A percentile compares a stretch with the other conserved stretches of the same genome.
Evolutionary conservation across 1,284 basidiomycete genomes (phyloP).

Genomic region (Puccinia triticina): DNA sequence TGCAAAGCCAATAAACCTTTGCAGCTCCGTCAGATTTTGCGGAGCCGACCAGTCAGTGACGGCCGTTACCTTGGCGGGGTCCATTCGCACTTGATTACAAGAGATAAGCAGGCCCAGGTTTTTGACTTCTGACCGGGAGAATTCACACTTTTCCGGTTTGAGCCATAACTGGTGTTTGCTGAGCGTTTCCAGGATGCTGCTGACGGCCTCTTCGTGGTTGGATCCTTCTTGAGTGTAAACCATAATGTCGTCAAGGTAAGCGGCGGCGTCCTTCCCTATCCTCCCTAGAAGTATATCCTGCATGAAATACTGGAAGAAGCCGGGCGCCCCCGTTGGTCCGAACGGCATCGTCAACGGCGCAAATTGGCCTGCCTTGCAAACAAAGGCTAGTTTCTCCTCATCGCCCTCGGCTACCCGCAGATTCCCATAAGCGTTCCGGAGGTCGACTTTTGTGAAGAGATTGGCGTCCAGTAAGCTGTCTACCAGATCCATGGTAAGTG

Average conservation of each 20-base stretch:
- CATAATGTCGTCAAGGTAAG: background rate
- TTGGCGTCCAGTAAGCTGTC: too few relatives aligned
- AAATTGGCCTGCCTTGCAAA: too few relatives aligned
- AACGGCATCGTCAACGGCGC: background rate
- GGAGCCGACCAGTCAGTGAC: background rate
- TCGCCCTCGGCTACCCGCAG: too few relatives aligned
- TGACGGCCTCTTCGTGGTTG: background rate
- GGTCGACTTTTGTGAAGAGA: too few relatives aligned
- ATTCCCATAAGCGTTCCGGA: too few relatives aligned
- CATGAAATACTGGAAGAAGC: background rate
- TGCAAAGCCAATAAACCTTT: background rate
- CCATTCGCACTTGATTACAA: background rate
- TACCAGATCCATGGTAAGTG: too few relatives aligned
- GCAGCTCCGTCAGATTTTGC: background rate
- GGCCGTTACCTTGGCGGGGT: background rate
- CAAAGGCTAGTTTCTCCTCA: too few relatives aligned
- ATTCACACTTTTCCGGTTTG: background rate
- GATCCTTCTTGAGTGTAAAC: background rate
- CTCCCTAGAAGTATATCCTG: background rate
- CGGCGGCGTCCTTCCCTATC: background rate
- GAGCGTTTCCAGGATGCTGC: background rate
- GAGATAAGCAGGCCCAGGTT: background rate
- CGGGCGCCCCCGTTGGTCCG: background rate
- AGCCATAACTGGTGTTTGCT: background rate
- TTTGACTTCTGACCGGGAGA: background rate